Evolutionary conservation across 352 stramenopile species (phyloP).

Genomic region (Pythium sukuiense): DNA sequence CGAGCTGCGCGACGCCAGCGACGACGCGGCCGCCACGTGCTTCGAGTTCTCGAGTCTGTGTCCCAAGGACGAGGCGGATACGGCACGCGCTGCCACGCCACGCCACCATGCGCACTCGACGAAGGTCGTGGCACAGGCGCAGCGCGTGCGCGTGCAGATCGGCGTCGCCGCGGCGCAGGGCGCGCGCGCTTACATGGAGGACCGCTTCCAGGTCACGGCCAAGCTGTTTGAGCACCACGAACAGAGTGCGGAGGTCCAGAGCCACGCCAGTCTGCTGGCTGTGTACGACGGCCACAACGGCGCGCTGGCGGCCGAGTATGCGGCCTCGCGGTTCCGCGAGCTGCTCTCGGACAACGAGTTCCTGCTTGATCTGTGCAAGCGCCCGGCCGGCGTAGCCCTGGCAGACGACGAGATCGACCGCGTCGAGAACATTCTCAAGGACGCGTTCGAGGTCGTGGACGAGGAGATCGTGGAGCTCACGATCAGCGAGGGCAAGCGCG

Average conservation of each 20-base stretch:
- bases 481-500: conserved; percentile 64
- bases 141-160: conserved; percentile 42
- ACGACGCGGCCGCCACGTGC: conserved; percentile 24
- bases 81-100: conserved; percentile 9
- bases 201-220: conserved; percentile 64
- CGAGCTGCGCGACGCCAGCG: conserved; percentile 28
- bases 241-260: conserved; percentile 37
- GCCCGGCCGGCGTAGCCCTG: conserved; percentile 32
- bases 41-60: conserved; percentile 56
- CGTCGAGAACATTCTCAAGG: conserved; percentile 50
- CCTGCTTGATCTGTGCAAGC: conserved; percentile 47
- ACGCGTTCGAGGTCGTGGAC: conserved; percentile 62
- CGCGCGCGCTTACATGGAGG: conserved; percentile 78
- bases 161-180: conserved; percentile 55
- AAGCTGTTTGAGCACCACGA: conserved; percentile 52
- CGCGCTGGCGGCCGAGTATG: conserved; percentile 65
- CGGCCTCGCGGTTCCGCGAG: conserved; percentile 55
- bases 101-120: conserved; percentile 14
- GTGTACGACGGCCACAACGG: conserved; percentile 83
- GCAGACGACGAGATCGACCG: conserved; percentile 46
- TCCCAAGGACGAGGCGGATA: conserved; percentile 25
- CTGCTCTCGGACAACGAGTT: conserved; percentile 50
- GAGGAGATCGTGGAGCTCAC: conserved; percentile 73
- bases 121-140: conserved; percentile 14
- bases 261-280: conserved; percentile 48